These are phyloP conservation scores for Lasiosphaeris hirsuta DNA, from an alignment of 495 filamentous ascomycete species.

Conservation along the genomic window DNA sequence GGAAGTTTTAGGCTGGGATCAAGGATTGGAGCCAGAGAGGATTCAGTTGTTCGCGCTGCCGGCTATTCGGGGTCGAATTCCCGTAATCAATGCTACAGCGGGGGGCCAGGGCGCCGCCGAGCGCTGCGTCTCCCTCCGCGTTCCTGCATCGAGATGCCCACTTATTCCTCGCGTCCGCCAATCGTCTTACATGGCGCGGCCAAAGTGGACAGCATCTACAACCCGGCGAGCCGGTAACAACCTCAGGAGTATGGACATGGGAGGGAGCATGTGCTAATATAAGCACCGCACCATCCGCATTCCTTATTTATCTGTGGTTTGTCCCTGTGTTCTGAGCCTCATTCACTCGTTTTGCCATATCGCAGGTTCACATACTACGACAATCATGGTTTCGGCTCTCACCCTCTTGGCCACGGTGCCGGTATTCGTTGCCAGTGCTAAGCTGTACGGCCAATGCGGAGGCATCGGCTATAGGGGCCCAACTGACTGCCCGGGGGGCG, in stretches of 20 bases:
- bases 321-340: neutral
- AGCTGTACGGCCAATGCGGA: conserved; percentile 19
- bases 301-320: neutral
- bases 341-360: neutral
- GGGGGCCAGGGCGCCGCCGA: neutral
- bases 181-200: conserved; percentile 21
- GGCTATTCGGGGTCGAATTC: conserved; percentile 29
- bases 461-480: conserved; percentile 18
- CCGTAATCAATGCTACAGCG: neutral
- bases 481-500: conserved; percentile 12
- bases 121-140: conserved; percentile 31
- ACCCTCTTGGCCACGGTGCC: conserved; percentile 5
- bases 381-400: neutral
- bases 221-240: conserved; percentile 15
- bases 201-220: conserved; percentile 3
- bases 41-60: neutral
- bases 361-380: neutral
- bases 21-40: neutral
- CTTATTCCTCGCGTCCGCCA: conserved; percentile 24
- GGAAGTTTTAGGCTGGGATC: neutral
- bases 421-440: neutral
- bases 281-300: neutral
- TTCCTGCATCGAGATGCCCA: conserved; percentile 27
- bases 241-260: neutral
- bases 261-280: neutral